A percentile compares a stretch with the other conserved stretches of the same genome.
Evolutionary conservation across 306 rosid genomes (phyloP).

Genomic region (Vigna hirtella): DNA sequence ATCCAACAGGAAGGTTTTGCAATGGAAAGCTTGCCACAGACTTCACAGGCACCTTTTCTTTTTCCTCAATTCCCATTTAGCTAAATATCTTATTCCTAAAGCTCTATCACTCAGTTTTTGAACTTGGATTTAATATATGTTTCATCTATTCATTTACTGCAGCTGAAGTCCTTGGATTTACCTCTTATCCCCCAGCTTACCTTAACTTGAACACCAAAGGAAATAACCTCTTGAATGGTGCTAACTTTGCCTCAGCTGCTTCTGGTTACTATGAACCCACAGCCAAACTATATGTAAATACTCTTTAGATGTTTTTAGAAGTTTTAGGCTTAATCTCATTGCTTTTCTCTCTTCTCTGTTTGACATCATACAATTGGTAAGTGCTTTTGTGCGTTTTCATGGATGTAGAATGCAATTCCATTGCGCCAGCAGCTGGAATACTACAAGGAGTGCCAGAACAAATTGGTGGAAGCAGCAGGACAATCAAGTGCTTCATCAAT

Average conservation of each 20-base stretch:
- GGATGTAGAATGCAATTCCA: constrained; percentile 60
- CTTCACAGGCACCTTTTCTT: constrained; percentile 53
- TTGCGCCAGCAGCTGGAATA: constrained; percentile 61
- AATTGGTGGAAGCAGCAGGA: constrained; percentile 57
- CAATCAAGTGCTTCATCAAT: constrained; percentile 56
- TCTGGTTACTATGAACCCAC: constrained; percentile 69
- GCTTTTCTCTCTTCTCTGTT: too few relatives aligned
- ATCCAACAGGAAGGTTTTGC: constrained; percentile 71
- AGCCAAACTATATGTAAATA: constrained; percentile 59
- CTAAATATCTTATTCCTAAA: not conserved
- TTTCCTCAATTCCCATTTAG: not conserved
- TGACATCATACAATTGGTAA: not conserved
- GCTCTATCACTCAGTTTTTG: not conserved
- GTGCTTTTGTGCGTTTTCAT: constrained; percentile 13
- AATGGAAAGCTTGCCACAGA: constrained; percentile 78
- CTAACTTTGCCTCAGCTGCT: constrained; percentile 71
- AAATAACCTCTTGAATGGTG: constrained; percentile 49
- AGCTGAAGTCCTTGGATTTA: constrained; percentile 55
- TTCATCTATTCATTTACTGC: constrained; percentile 32
- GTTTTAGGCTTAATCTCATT: not conserved
- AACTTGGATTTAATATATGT: constrained; percentile 19
- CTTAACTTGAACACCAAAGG: constrained; percentile 41
- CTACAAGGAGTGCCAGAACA: constrained; percentile 66
- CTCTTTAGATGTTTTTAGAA: not conserved
- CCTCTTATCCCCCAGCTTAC: constrained; percentile 53